Base-by-base conservation (phyloP, 2,329 filamentous ascomycete genomes). In the Metarhizium humberi region DNA sequence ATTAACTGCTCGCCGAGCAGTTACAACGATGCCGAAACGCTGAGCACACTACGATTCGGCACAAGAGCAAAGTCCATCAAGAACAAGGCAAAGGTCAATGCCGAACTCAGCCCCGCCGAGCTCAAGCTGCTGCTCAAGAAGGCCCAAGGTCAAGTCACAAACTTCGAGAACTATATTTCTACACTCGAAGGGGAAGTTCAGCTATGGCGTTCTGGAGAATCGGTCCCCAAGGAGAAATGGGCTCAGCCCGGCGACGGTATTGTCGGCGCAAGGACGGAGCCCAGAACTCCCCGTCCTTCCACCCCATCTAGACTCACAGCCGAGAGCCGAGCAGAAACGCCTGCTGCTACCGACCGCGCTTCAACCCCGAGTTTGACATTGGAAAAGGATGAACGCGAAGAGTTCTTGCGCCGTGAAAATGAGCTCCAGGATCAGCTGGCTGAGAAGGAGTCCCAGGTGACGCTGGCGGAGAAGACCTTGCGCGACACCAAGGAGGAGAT, bases 71-170 rank as follows among this genome's bases (percentile, higher is more conserved):
- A 99, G 78, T 89, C 90, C 0, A 99, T 99, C 78, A 96, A 97
- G 86, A 97, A 97, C 78, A 97, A 97, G 80, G 94, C 94, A 73
- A 99, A 97, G 86, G 88, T 99, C 81, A 99, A 99, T 69, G 92
- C 92, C 49, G 94, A 99, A 72, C 82, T 99, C 65, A 97, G 92
- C 66, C 94, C 94, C 49, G 85, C 91, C 13, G 94, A 99, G 73
- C 84, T 99, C 77, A 99, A 97, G 75, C 80, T 85, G 51, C 80
- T 96, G 66, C 84, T 99, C 69, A 92, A 90, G 74, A 96, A 96
- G 73, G 90, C 91, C 14, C 92, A 96, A 72, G 84, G 82, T 53
- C 92, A 96, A 69, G 86, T 94, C 61, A 90, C 88, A 25, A 92
- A 84, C 16, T 97, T 95, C 70, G 89, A 96, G 68, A 83, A 77